Conservation (phyloP, 1,284 basidiomycete species). For the Polyporus tsugae region DNA sequence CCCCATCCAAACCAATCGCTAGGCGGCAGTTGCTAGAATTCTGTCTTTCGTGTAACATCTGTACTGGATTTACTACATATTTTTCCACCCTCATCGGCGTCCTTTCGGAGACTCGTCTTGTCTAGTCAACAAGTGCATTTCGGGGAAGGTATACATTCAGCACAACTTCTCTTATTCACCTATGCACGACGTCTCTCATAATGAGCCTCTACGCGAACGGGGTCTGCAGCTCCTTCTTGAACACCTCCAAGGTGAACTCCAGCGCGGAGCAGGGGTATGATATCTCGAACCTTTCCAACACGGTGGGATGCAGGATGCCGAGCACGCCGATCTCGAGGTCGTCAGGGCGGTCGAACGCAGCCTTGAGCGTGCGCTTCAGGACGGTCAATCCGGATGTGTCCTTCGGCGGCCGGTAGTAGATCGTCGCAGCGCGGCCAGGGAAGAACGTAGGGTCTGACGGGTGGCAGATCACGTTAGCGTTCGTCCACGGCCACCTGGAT, state of each 20-base stretch:
- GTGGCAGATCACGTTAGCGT: slow-evolving; percentile 5
- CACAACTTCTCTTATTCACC: slow-evolving; percentile 21
- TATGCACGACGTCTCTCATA: neutral
- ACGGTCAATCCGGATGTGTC: slow-evolving; percentile 39
- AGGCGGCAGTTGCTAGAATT: neutral
- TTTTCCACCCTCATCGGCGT: neutral
- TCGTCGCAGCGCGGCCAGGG: slow-evolving; percentile 91
- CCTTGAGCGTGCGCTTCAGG: slow-evolving; percentile 47
- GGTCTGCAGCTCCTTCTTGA: slow-evolving; percentile 70
- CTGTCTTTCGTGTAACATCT: slow-evolving; percentile 9
- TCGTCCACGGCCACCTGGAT: neutral
- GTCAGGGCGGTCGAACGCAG: slow-evolving; percentile 34
- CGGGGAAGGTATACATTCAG: slow-evolving; percentile 5
- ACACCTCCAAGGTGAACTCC: slow-evolving; percentile 93
- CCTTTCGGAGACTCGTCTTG: neutral
- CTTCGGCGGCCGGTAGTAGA: slow-evolving; percentile 80
- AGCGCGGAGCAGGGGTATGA: slow-evolving; percentile 95
- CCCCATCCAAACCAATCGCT: slow-evolving; percentile 10
- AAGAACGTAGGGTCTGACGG: slow-evolving; percentile 88
- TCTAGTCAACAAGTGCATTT: neutral
- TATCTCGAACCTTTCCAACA: slow-evolving; percentile 93
- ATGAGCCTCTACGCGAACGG: slow-evolving; percentile 33
- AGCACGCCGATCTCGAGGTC: slow-evolving; percentile 85
- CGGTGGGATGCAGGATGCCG: slow-evolving; percentile 90
- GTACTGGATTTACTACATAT: slow-evolving; percentile 9